Percentiles rank a stretch among this genome's conserved stretches.
These are phyloP conservation scores for Platanthera zijinensis DNA, from an alignment of 106 monocot genomes.

Conservation along the genomic window DNA sequence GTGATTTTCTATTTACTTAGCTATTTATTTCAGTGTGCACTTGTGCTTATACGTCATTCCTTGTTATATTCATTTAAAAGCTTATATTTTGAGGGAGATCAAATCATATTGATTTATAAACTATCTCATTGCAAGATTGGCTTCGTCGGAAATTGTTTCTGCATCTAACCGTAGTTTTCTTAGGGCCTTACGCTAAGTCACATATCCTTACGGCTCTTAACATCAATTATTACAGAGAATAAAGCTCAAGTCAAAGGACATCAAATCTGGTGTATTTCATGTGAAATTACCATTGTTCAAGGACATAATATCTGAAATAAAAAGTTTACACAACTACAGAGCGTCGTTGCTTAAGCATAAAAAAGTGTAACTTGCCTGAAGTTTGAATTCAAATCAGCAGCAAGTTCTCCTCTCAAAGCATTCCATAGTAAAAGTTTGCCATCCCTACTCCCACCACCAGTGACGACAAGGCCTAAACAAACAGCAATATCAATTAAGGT, in stretches of 20 bases:
- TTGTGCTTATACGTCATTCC: too few species aligned
- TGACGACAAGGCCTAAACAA: constrained; percentile 70
- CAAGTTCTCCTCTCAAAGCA: constrained; percentile 85
- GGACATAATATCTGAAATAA: neutral
- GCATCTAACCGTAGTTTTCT: too few species aligned
- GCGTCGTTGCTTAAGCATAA: neutral
- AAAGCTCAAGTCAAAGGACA: neutral
- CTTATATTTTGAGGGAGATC: too few species aligned
- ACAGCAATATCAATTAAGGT: constrained; percentile 6
- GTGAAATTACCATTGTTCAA: neutral
- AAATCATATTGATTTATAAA: too few species aligned
- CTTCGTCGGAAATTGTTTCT: too few species aligned
- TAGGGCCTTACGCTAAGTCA: too few species aligned
- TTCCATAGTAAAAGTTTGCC: constrained; percentile 83
- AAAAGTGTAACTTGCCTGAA: constrained; percentile 31
- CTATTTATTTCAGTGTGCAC: too few species aligned
- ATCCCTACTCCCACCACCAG: constrained; percentile 66
- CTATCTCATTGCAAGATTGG: too few species aligned
- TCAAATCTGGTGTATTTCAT: neutral
- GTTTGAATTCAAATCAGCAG: constrained; percentile 54
- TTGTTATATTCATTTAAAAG: too few species aligned
- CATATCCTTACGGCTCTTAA: neutral
- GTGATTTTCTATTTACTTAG: too few species aligned
- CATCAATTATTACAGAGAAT: neutral
- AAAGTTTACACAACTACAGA: neutral